phyloP scores from a whole-genome alignment of 1,284 basidiomycete genomes.

The Fomitopsis palustris region DNA sequence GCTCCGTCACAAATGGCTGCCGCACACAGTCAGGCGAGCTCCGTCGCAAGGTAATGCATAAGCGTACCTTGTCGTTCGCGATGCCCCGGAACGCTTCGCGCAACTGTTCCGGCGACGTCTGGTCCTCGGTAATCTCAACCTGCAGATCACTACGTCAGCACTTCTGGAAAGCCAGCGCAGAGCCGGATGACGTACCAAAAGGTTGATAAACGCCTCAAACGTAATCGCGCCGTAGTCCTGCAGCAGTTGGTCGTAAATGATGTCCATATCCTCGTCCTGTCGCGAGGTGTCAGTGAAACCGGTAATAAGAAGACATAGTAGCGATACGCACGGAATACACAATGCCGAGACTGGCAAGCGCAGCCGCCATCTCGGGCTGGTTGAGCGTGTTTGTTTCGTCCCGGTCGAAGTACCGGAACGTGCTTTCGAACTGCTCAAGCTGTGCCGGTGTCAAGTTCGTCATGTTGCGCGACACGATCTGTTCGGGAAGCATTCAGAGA shows the following conservation, averaged over 20 bases:
- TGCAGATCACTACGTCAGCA: conserved; percentile 26
- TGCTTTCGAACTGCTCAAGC: conserved; percentile 95
- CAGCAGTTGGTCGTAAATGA: conserved; percentile 83
- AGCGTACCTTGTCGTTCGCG: conserved; percentile 81
- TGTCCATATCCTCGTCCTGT: conserved; percentile 84
- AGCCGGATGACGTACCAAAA: conserved; percentile 57
- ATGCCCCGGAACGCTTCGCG: conserved; percentile 93
- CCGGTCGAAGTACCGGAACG: conserved; percentile 96
- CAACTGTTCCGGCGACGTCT: conserved; percentile 89
- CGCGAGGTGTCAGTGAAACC: conserved; percentile 9
- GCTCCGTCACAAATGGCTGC: conserved; percentile 92
- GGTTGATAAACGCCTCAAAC: conserved; percentile 94
- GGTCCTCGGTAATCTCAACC: conserved; percentile 96
- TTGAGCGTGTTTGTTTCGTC: conserved; percentile 89
- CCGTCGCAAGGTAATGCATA: neutral
- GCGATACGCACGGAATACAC: conserved; percentile 72
- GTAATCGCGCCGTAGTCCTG: conserved; percentile 86
- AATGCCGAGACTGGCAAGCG: conserved; percentile 91
- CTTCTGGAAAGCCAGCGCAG: neutral
- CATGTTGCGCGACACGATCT: conserved; percentile 87
- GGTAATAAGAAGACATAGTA: neutral
- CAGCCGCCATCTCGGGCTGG: conserved; percentile 86
- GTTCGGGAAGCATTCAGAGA: neutral
- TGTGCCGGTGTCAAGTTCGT: conserved; percentile 94
- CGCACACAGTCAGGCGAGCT: conserved; percentile 3